Percentiles rank a stretch among this genome's conserved stretches.
Conservation (phyloP, 225 moss, liverwort and hornwort species). For the Pseudoscleropodium purum region DNA sequence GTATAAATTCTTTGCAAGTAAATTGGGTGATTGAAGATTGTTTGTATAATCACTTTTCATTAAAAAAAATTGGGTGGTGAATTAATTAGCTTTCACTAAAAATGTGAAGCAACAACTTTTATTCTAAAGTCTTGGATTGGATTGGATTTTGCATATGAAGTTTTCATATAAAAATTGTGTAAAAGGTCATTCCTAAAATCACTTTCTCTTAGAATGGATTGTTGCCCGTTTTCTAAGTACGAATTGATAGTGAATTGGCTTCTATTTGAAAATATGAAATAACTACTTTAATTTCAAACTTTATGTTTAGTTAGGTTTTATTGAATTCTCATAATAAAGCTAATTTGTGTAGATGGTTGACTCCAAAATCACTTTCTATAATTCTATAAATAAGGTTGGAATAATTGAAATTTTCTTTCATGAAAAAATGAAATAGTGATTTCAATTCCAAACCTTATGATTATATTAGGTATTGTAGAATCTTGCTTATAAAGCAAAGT, state of each 20-base stretch:
- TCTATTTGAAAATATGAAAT: background rate
- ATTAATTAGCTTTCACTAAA: background rate
- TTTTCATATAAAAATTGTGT: background rate
- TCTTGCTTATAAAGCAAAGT: no score
- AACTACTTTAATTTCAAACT: background rate
- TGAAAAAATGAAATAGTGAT: background rate
- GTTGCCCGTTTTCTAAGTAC: accelerated
- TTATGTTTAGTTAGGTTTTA: background rate
- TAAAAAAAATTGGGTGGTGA: accelerated
- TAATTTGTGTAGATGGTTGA: accelerated
- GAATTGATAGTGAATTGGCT: background rate
- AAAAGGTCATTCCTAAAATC: background rate
- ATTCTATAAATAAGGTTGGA: accelerated
- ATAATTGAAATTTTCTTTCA: accelerated
- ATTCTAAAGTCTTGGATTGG: no score
- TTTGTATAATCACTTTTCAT: background rate
- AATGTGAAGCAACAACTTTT: background rate
- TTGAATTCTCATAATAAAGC: background rate
- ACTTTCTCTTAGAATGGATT: accelerated
- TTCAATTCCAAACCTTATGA: background rate
- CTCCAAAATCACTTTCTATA: no score
- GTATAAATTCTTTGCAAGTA: no score
- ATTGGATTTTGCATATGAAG: background rate
- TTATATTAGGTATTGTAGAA: background rate
- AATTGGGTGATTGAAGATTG: background rate